phyloP scores from a whole-genome alignment of 2,329 filamentous ascomycete species.

The Didymellaceae sp. region DNA sequence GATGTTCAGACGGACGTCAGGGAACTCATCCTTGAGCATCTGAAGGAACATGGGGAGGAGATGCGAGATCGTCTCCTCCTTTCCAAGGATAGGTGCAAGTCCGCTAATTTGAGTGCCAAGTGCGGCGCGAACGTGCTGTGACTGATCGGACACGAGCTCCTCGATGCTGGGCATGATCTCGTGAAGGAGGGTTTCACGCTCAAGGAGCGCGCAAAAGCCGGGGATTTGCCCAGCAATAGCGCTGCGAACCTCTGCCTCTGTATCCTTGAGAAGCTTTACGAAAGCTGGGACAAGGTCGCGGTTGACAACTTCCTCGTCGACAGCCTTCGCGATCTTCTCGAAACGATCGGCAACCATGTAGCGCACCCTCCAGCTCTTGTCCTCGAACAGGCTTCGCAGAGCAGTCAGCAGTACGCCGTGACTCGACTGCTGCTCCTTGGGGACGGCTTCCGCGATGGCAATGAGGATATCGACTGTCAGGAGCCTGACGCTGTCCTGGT shows the following conservation, averaged over 20 bases:
- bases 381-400: conserved; percentile 90
- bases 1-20: conserved; percentile 96
- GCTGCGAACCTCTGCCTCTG: conserved; percentile 95
- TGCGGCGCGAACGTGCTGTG: conserved; percentile 94
- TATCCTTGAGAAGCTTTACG: conserved; percentile 96
- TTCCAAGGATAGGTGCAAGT: conserved; percentile 93
- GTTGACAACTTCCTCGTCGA: conserved; percentile 94
- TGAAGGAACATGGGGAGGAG: conserved; percentile 98
- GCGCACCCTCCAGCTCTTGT: conserved; percentile 98
- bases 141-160: conserved; percentile 92
- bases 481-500: conserved; percentile 95
- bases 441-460: conserved; percentile 93
- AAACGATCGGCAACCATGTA: conserved; percentile 99
- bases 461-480: conserved; percentile 97
- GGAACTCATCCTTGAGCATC: conserved; percentile 99
- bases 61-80: conserved; percentile 97
- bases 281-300: conserved; percentile 95
- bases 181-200: conserved; percentile 84
- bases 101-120: conserved; percentile 97
- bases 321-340: conserved; percentile 99
- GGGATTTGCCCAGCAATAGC: conserved; percentile 98
- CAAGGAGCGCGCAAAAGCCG: conserved; percentile 87
- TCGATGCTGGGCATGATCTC: conserved; percentile 97
- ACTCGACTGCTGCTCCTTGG: conserved; percentile 96
- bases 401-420: conserved; percentile 92